Base-by-base conservation (phyloP, 148 eudicot genomes). In the Persicaria tinctoria region DNA sequence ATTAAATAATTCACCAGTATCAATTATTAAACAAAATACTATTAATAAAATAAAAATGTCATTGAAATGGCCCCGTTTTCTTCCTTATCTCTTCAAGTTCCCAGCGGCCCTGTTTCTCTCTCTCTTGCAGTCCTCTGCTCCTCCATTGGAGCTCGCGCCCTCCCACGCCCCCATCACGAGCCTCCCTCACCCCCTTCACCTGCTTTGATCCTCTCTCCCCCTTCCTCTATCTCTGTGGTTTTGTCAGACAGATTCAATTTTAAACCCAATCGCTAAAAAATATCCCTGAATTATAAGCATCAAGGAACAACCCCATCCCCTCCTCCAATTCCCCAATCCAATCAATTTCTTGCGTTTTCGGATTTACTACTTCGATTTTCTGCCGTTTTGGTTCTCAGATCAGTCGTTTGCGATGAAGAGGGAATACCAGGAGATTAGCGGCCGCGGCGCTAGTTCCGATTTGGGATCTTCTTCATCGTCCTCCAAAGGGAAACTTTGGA, bases 81-180 rank as follows among this genome's bases (percentile, higher is more conserved):
- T 66, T 41, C 70, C 70, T 66, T 66, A 66, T 66, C 48, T 44
- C 70, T 66, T 66, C 48, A 66, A 5, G 13, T 5, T 44, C 46
- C 70, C 16, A 62, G 68, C 68, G 44, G 47, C 70, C 44, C 70
- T 66, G 48, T 44, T 57, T 74, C 68, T 66, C 71, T 74, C 46
- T 70, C 51, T 51, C 70, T 46, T 0, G 44, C 74, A n/a, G 20
- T 63, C 50, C 6, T n/a, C 57, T 77, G 77, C 73, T 84, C 85
- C 85, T 76, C 80, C 76, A 83, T 86, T 79, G 89, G 69, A 83
- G 86, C 83, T 76, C 74, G 85, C 78, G 87, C 87, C 87, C 13
- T 44, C 47, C 70, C 70, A 66, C 70, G 18, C 48, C 70, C 64
- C 70, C 84, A 72, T 84, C 84, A 79, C 86, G 76, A 81, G 82